Evolutionary conservation across 495 filamentous ascomycete species (phyloP).

Genomic region (Trichoderma parareesei): DNA sequence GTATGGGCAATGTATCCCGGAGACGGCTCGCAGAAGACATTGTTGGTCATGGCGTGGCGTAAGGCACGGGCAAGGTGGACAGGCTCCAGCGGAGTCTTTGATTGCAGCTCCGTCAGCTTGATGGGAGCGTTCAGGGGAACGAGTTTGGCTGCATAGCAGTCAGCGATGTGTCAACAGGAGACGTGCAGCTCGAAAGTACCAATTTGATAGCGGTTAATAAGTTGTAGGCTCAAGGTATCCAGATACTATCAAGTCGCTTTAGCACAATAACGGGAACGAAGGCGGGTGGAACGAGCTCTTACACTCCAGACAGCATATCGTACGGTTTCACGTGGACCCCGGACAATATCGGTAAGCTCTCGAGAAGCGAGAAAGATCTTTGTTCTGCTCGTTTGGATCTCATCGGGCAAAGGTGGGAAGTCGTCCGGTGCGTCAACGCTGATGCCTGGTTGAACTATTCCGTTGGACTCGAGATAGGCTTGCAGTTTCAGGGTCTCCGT

Average conservation of each 20-base stretch:
- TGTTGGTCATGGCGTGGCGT: constrained; percentile 48
- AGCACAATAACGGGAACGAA: not conserved
- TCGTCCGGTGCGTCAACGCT: constrained; percentile 29
- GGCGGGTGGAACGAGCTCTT: constrained; percentile 9
- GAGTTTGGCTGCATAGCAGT: constrained; percentile 25
- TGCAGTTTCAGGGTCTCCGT: constrained; percentile 34
- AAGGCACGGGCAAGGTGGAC: constrained; percentile 42
- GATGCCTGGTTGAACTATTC: constrained; percentile 29
- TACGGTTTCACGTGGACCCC: constrained; percentile 32
- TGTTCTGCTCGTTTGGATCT: constrained; percentile 26
- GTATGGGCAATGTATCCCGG: constrained; percentile 47
- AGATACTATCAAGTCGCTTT: constrained; percentile 25
- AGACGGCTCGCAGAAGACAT: constrained; percentile 46
- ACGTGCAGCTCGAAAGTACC: constrained; percentile 18
- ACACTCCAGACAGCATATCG: constrained; percentile 37
- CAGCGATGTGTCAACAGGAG: not conserved
- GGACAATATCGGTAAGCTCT: constrained; percentile 32
- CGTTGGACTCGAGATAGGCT: constrained; percentile 29
- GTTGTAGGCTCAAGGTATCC: constrained; percentile 28
- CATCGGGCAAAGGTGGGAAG: constrained; percentile 31
- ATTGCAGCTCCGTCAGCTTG: constrained; percentile 35
- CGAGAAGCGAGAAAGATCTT: constrained; percentile 32
- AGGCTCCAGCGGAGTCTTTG: constrained; percentile 31
- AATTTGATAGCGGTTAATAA: constrained; percentile 33
- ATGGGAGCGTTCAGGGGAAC: constrained; percentile 31